These are phyloP conservation scores for Eucalyptus dawsonii DNA, from an alignment of 345 rosid genomes.

Conservation along the genomic window DNA sequence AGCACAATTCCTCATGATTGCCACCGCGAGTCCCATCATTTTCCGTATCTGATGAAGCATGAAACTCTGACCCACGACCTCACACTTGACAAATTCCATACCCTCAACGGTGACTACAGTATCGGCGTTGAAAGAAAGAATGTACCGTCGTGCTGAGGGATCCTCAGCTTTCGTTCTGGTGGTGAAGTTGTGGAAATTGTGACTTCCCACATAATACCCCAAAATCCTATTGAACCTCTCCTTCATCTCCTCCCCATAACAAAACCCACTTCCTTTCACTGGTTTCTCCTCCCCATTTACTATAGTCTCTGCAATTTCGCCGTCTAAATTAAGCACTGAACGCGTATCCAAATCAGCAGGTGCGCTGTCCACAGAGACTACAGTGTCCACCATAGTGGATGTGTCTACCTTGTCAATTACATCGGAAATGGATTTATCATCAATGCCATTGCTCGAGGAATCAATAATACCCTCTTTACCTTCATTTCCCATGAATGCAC, in stretches of 20 bases:
- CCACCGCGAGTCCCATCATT: slow-evolving; percentile 89
- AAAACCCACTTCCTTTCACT: slow-evolving; percentile 14
- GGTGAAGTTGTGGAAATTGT: slow-evolving; percentile 93
- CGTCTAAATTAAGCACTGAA: neutral
- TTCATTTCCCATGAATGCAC: neutral
- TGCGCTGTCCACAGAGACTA: neutral
- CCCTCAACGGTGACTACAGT: slow-evolving; percentile 47
- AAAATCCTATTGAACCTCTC: slow-evolving; percentile 76
- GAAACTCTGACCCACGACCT: slow-evolving; percentile 95
- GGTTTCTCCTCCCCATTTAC: slow-evolving; percentile 3
- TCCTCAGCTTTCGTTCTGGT: slow-evolving; percentile 85
- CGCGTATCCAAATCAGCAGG: neutral
- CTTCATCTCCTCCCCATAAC: slow-evolving; percentile 60
- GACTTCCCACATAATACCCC: slow-evolving; percentile 65
- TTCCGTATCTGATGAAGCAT: slow-evolving; percentile 99
- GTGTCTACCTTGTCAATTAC: neutral
- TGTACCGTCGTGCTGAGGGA: slow-evolving; percentile 67
- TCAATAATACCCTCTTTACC: neutral
- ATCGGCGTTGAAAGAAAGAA: slow-evolving; percentile 57
- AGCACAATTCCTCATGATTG: slow-evolving; percentile 75
- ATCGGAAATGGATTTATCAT: neutral
- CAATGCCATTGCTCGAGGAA: neutral
- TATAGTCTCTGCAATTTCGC: slow-evolving; percentile 1
- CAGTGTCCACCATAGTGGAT: neutral
- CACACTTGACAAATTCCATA: slow-evolving; percentile 82